Evolutionary conservation across 352 stramenopile species (phyloP).

Genomic region (Lagenidium giganteum): DNA sequence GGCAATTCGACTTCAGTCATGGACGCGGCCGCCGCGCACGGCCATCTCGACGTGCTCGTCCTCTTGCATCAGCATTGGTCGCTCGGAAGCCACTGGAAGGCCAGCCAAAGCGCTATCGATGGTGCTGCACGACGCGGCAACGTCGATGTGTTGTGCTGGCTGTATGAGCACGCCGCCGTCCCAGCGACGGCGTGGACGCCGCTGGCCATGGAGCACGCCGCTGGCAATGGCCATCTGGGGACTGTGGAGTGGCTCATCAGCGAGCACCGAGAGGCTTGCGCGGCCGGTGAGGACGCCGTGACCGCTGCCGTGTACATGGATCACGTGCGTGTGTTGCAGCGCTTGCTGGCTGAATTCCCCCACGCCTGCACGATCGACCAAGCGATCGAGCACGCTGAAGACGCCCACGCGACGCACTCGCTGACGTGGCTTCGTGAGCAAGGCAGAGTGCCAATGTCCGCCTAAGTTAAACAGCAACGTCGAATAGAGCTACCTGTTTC

Average conservation of each 20-base stretch:
- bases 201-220: conserved; percentile 46
- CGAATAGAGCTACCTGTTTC: too few relatives aligned
- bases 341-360: conserved; percentile 37
- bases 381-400: conserved; percentile 54
- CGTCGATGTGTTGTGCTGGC: conserved; percentile 46
- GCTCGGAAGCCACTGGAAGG: conserved; percentile 35
- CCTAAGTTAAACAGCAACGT: too few relatives aligned
- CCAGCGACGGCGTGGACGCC: conserved; percentile 33
- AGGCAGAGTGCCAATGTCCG: too few relatives aligned
- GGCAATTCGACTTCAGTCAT: conserved; percentile 38
- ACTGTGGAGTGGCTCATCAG: conserved; percentile 60
- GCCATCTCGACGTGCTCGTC: conserved; percentile 54
- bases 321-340: conserved; percentile 49
- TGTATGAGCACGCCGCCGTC: conserved; percentile 30
- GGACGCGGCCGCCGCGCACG: conserved; percentile 40
- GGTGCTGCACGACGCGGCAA: conserved; percentile 48
- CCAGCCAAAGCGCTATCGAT: conserved; percentile 50
- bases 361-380: conserved; percentile 43
- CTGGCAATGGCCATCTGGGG: conserved; percentile 51
- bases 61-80: conserved; percentile 34
- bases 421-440: conserved; percentile 53
- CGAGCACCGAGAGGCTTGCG: conserved; percentile 34
- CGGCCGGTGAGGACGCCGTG: too few relatives aligned
- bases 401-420: conserved; percentile 57
- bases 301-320: conserved; percentile 74